Percentiles rank a stretch among this genome's conserved stretches.
Conservation (phyloP, 1,284 basidiomycete species). For the Tetrapyrgos nigripes region DNA sequence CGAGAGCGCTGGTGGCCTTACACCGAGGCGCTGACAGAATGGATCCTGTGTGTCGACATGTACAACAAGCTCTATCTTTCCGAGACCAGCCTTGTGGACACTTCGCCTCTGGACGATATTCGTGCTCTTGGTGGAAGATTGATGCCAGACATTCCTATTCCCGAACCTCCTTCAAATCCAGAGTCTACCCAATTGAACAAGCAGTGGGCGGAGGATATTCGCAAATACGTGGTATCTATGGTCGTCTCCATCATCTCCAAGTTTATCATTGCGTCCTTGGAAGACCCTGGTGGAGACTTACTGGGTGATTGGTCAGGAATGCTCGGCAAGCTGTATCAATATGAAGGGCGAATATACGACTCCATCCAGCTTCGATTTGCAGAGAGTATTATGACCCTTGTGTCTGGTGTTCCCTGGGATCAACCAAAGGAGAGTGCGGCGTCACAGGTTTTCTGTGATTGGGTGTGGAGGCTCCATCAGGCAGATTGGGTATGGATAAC, state of each 20-base stretch:
- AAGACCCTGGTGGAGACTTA: background rate
- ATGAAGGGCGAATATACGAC: background rate
- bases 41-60: background rate
- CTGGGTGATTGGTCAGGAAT: background rate
- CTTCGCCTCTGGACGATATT: background rate
- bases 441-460: no score
- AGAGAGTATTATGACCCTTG: background rate
- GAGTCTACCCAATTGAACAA: background rate
- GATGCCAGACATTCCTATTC: background rate
- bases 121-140: background rate
- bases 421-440: background rate
- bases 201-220: background rate
- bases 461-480: no score
- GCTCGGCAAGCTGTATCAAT: background rate
- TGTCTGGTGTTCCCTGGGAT: background rate
- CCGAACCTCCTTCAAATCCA: background rate
- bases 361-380: background rate
- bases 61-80: background rate
- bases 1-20: background rate
- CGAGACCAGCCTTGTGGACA: background rate
- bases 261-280: background rate
- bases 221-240: background rate
- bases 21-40: background rate
- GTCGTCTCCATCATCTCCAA: background rate
- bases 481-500: no score